Percentiles rank a stretch among this genome's conserved stretches.
Conservation (phyloP, 805 yeast species). For the Hanseniaspora singularis region DNA sequence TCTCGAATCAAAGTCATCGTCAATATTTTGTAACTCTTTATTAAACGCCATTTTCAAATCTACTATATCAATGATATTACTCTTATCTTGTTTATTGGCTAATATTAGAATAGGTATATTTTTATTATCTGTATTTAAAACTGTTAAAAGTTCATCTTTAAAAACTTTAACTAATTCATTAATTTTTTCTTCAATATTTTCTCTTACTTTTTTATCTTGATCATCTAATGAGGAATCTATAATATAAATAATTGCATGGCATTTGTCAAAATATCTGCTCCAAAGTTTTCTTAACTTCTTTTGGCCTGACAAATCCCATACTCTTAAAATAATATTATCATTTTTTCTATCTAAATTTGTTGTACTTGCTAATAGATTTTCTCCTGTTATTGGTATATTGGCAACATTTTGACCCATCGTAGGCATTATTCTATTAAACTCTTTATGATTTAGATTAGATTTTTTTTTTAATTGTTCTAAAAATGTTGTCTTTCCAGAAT, state of each 20-base stretch:
- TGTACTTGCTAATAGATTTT: neutral
- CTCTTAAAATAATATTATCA: slow-evolving; percentile 44
- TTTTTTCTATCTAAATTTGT: slow-evolving; percentile 11
- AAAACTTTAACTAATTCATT: slow-evolving; percentile 63
- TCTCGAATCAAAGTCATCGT: slow-evolving; percentile 73
- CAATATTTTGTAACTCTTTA: slow-evolving; percentile 66
- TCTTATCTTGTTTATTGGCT: slow-evolving; percentile 85
- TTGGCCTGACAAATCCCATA: slow-evolving; percentile 98
- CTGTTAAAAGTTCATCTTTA: slow-evolving; percentile 32
- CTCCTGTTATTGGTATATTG: slow-evolving; percentile 30
- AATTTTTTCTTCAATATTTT: slow-evolving; percentile 65
- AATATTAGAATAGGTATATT: slow-evolving; percentile 77
- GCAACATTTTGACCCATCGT: slow-evolving; percentile 89
- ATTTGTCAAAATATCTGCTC: slow-evolving; percentile 71
- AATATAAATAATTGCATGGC: slow-evolving; percentile 85
- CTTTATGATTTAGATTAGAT: slow-evolving; percentile 37
- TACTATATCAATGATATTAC: slow-evolving; percentile 57
- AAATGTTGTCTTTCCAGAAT: slow-evolving; percentile 88
- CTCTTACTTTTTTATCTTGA: neutral
- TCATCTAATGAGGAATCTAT: slow-evolving; percentile 49
- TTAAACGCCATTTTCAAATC: slow-evolving; percentile 76
- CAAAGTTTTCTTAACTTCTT: slow-evolving; percentile 72
- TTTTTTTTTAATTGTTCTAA: slow-evolving; percentile 52
- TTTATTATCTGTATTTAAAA: slow-evolving; percentile 36
- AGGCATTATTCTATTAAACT: slow-evolving; percentile 62